Conservation (phyloP, 352 stramenopile genomes). For the Phytophthora pinifolia region DNA sequence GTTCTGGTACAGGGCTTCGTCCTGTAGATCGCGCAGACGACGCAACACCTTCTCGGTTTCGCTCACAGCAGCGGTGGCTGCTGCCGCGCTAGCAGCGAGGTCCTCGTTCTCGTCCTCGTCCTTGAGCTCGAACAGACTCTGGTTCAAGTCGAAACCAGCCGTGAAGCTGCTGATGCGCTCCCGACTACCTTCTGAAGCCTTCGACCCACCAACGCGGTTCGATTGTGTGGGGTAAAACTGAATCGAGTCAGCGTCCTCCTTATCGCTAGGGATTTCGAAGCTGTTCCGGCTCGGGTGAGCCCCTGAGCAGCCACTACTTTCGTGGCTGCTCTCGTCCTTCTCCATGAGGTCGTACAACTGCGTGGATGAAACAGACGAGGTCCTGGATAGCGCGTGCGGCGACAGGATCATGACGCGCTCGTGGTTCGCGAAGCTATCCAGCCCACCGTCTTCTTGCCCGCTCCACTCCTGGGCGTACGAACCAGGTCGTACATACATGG, state of each 20-base stretch:
- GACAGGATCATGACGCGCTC: slow-evolving; percentile 32
- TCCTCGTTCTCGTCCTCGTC: slow-evolving; percentile 30
- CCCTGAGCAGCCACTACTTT: slow-evolving; percentile 24
- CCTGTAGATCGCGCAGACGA: slow-evolving; percentile 31
- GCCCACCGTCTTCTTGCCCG: slow-evolving; percentile 21
- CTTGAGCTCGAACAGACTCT: slow-evolving; percentile 38
- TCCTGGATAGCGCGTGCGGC: slow-evolving; percentile 29
- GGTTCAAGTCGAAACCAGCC: slow-evolving; percentile 31
- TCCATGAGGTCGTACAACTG: slow-evolving; percentile 33
- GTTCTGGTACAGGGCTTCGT: slow-evolving; percentile 33
- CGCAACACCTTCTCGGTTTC: slow-evolving; percentile 24
- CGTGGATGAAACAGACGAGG: slow-evolving; percentile 40
- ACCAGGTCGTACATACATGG: slow-evolving; percentile 9
- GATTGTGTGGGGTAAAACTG: slow-evolving; percentile 44
- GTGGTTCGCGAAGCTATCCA: slow-evolving; percentile 27
- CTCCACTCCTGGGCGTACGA: slow-evolving; percentile 32
- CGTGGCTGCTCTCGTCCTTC: slow-evolving; percentile 28
- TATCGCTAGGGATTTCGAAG: slow-evolving; percentile 21
- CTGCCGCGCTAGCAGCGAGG: slow-evolving; percentile 11
- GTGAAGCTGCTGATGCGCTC: slow-evolving; percentile 21
- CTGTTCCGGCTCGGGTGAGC: slow-evolving; percentile 15
- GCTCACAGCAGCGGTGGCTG: slow-evolving; percentile 19
- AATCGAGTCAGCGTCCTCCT: slow-evolving; percentile 37
- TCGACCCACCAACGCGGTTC: slow-evolving; percentile 14
- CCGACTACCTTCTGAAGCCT: slow-evolving; percentile 9